Percentiles rank a stretch among this genome's conserved stretches.
Conservation (phyloP, 208 protist species). For the Leishmania mexicana region DNA sequence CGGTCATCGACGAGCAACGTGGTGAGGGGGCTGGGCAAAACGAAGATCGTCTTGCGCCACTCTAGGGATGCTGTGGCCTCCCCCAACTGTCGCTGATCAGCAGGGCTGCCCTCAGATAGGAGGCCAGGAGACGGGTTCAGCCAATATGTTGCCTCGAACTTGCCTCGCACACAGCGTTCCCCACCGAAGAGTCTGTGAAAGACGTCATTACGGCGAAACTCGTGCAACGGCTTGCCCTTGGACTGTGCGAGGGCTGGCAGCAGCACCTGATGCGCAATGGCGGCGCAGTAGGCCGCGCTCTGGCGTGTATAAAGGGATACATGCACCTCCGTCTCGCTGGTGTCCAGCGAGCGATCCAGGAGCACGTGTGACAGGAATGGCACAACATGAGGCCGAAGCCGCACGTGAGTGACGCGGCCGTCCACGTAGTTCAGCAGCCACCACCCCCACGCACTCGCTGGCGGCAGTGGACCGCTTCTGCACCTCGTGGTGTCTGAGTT, state of each 20-base stretch:
- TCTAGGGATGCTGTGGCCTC: background rate
- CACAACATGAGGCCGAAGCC: slow-evolving; percentile 40
- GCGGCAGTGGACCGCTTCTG: background rate
- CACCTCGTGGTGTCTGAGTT: background rate
- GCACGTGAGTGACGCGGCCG: slow-evolving; percentile 17
- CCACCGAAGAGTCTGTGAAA: slow-evolving; percentile 12
- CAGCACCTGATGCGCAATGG: slow-evolving; percentile 30
- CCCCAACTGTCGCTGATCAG: background rate
- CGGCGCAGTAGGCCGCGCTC: slow-evolving; percentile 36
- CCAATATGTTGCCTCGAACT: background rate
- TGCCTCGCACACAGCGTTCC: slow-evolving; percentile 12
- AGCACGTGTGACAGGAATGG: slow-evolving; percentile 34
- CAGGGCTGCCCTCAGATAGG: background rate
- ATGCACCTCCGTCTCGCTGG: slow-evolving; percentile 23
- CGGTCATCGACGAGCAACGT: slow-evolving; percentile 66
- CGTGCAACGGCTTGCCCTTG: background rate
- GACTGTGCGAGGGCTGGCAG: slow-evolving; percentile 17
- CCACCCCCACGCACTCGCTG: background rate
- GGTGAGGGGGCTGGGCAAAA: slow-evolving; percentile 34
- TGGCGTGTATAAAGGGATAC: slow-evolving; percentile 55
- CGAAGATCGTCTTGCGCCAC: slow-evolving; percentile 42
- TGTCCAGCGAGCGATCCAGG: slow-evolving; percentile 32
- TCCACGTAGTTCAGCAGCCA: slow-evolving; percentile 8
- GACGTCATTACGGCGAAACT: background rate
- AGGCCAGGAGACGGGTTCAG: background rate